Conservation (phyloP, 2,329 filamentous ascomycete genomes). For the Fusarium euwallaceae region DNA sequence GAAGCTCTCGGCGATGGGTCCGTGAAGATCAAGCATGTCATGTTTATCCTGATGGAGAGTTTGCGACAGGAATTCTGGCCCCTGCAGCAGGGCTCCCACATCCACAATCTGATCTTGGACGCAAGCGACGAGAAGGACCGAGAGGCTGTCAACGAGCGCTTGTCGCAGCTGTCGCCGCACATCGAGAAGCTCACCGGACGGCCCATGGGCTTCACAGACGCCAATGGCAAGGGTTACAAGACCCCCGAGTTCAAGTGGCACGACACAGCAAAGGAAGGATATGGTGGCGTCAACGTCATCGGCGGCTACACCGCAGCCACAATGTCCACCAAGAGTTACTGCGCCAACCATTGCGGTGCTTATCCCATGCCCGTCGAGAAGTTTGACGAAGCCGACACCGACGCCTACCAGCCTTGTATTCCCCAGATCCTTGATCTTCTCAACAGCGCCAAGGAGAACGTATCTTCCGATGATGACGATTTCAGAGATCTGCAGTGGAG, state of each 20-base stretch:
- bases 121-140: slow-evolving; percentile 42
- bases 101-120: slow-evolving; percentile 51
- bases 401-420: slow-evolving; percentile 61
- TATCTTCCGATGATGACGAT: slow-evolving; percentile 30
- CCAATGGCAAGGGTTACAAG: slow-evolving; percentile 46
- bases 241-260: slow-evolving; percentile 47
- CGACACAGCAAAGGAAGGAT: slow-evolving; percentile 34
- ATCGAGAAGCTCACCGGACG: slow-evolving; percentile 40
- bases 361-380: slow-evolving; percentile 58
- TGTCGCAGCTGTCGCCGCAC: slow-evolving; percentile 43
- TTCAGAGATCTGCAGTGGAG: slow-evolving; percentile 50
- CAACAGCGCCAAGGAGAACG: slow-evolving; percentile 46
- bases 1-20: slow-evolving; percentile 41
- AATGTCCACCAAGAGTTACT: slow-evolving; percentile 60
- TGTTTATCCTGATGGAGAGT: slow-evolving; percentile 60
- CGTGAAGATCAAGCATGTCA: slow-evolving; percentile 59
- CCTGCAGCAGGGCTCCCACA: slow-evolving; percentile 56
- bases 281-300: slow-evolving; percentile 57
- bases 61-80: slow-evolving; percentile 61
- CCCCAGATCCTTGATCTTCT: slow-evolving; percentile 55
- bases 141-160: slow-evolving; percentile 45
- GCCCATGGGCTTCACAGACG: slow-evolving; percentile 35
- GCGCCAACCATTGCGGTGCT: slow-evolving; percentile 59
- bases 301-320: slow-evolving; percentile 58
- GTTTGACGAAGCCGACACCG: slow-evolving; percentile 57